Evolutionary conservation across 257 asterid species (phyloP), one percentile per base, ranked within the genome.

Genomic region (Ligustrum vulgare): DNA sequence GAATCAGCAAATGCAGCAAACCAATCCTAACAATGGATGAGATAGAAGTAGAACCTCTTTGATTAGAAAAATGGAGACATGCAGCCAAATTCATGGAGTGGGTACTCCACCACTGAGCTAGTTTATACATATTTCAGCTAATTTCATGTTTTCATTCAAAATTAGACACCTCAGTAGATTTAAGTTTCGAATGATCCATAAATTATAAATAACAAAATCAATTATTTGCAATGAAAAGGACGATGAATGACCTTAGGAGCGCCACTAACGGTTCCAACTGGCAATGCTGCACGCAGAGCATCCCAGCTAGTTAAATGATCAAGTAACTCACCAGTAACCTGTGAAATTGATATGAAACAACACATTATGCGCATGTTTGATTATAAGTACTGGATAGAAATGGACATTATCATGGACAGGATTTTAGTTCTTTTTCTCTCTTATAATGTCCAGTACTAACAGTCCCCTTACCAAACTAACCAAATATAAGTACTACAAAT

Each of bases 191-290:
- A 72, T 9, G 43, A 63, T 36, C 5, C 56, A 28, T 37, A 13
- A 15, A 65, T 23, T 15, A 70, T 31, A 71, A 47, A 39, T 47
- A 74, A 58, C 70, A 6, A 51, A 23, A 72, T 72, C 77, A 78
- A 7, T 41, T 68, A 0, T 37, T 68, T 4, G 28, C 45, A n/a
- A 45, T 54, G 75, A 78, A 65, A 56, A 73, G 69, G 75, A 72
- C 72, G 67, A 51, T 43, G 74, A 75, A 76, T 80, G 77, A 94
- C 99, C 98, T 95, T 95, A 72, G 99, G 99, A 47, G 99, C 99
- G 78, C 99, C 99, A 77, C 99, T 93, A 80, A 95, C 99, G 58
- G 99, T 95, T 78, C 99, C 99, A 36, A 95, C 99, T 33, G 98
- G 99, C 83, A 95, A 85, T 62, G 99, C 98, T 37, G 99, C 93